Base-by-base conservation (phyloP, 805 yeast species). In the Limtongia smithiae region DNA sequence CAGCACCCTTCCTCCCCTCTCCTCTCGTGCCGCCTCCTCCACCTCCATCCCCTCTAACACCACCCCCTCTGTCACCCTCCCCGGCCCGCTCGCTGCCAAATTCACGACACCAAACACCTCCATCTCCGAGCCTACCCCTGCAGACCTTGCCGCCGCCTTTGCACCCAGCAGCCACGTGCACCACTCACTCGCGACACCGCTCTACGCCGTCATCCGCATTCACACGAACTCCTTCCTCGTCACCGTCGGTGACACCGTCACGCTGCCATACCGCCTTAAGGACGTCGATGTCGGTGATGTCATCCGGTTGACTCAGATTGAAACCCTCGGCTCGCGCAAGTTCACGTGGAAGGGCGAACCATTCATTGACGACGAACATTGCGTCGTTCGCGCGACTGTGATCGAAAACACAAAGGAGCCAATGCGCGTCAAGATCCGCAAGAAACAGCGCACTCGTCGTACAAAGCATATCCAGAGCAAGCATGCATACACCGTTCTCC, bases 191-290 rank as follows among this genome's bases (percentile, higher is more conserved):
- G 27, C 22, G 24, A 51, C 50, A 8, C 78, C 82, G 42, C 68
- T 91, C 28, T 93, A 88, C 64, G 97, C 97, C 39, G 74, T 86
- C 7, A 76, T 91, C 58, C 81, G 79, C 59, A 77, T 93, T 33
- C 93, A 88, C 71, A 80, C 83, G 67, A 81, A 88, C 68, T 87
- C 93, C 37, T 89, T 86, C 63, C 72, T 93, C 54, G 93, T 93
- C 15, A 89, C 97, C 22, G 79, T 82, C 58, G 99, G 99, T 20
- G 99, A 93, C 67, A 77, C 75, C 57, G 77, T 93, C 44, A 76
- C 81, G 21, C 68, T 93, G 34, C 96, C 97, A 2, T 90, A 79
- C 68, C 78, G 80, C 56, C 64, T 93, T 72, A 83, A 81, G 60
- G 78, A 80, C 46, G 93, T 83, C 9, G 75, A 81, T 44, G 82